A percentile compares a stretch with the other conserved stretches of the same genome.
These are phyloP conservation scores for Coelastrella sp. DNA, from an alignment of 139 green algal genomes.

Conservation along the genomic window DNA sequence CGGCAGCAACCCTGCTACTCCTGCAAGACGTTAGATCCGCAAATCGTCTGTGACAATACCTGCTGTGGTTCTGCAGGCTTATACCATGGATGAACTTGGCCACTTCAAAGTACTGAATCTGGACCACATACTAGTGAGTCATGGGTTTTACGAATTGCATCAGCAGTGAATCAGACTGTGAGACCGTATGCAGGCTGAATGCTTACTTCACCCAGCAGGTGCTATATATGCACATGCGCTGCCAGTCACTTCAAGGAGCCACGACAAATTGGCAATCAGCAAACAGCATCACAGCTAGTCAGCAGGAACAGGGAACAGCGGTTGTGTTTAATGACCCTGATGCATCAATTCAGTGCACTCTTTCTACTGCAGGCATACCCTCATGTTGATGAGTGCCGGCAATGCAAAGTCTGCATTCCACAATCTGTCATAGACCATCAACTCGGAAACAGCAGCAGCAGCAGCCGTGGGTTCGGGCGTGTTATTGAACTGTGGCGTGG, in stretches of 20 bases:
- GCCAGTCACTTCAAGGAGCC: too few relatives aligned
- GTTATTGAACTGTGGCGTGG: too few relatives aligned
- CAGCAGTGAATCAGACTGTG: not conserved
- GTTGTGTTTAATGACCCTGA: not conserved
- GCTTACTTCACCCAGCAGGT: not conserved
- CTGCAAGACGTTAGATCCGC: not conserved
- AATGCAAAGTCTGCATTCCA: conserved; percentile 44
- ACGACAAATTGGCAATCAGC: not conserved
- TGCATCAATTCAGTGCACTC: not conserved
- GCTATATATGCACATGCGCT: too few relatives aligned
- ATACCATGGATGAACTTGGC: not conserved
- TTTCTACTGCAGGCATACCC: conserved; percentile 22
- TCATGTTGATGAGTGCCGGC: conserved; percentile 30
- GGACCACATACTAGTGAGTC: not conserved
- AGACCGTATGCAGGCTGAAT: not conserved
- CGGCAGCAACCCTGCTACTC: not conserved
- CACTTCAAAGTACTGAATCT: not conserved
- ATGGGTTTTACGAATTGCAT: too few relatives aligned
- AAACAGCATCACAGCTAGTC: not conserved
- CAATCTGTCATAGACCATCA: not conserved
- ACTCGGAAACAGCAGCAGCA: conserved; percentile 21
- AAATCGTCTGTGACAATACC: not conserved
- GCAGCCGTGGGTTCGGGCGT: not conserved
- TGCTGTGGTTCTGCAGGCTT: not conserved
- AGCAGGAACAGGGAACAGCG: not conserved